Base-by-base conservation (phyloP, 768 basidiomycete genomes). In the Panellus pusillus region DNA sequence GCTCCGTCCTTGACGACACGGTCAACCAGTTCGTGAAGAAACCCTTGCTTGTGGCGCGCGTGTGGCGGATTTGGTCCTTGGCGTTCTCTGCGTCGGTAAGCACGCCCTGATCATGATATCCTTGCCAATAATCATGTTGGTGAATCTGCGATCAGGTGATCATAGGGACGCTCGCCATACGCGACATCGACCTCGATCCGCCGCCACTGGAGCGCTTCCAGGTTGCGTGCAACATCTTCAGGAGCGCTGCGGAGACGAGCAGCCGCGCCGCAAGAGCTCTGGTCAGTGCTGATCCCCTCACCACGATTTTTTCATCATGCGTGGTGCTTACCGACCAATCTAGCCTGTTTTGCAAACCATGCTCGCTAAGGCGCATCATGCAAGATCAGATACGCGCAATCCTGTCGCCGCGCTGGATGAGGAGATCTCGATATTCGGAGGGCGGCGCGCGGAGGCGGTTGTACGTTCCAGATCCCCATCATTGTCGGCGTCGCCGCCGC, bases 21-120 rank as follows among this genome's bases (percentile, higher is more conserved):
- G 64, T 68, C 27, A 63, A 62, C 5, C 77, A 79, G 43, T 81
- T 74, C 55, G 48, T 57, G 11, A 70, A 73, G 52, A 72, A 77
- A 20, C 82, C 81, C 0, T 50, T 66, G 8, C 67, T 85, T 11
- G 72, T 76, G 44, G 66, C 76, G 36, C 75, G 83, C 14, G 67
- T 86, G 24, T 85, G 81, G 81, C 72, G 74, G 47, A 76, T 82
- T 50, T 86, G 84, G 84, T 74, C 81, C 2, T 68, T 76, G 43
- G 72, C 78, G 1, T 84, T 84, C 62, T 73, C 77, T 12, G 77
- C 84, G 14, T 74, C 80, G 36, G 81, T 83, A 63, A 65, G 77
- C 60, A 12, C 9, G 38, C 32, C 27, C 24, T 24, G 24, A 24
- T 24, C 24, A 6, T 24, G 24, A 6, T 24, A 24, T 24, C 24